Evolutionary conservation across 352 stramenopile genomes (phyloP).

Genomic region (Poterioochromonas sp.): DNA sequence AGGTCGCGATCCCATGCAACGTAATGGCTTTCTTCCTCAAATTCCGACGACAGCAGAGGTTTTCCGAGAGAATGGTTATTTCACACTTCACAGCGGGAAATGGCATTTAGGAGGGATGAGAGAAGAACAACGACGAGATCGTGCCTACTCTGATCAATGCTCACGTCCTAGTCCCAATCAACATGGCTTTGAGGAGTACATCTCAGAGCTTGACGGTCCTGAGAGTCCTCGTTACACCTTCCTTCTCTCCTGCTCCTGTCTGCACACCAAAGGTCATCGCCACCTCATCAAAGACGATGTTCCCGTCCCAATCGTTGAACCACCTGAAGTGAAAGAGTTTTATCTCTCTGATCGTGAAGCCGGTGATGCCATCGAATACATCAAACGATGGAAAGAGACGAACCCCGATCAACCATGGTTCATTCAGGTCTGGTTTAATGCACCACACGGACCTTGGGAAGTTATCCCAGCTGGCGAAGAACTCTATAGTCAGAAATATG

Average conservation of each 20-base stretch:
- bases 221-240: constrained; percentile 19
- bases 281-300: constrained; percentile 1
- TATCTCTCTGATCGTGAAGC: neutral
- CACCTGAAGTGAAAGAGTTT: neutral
- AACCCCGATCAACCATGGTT: constrained; percentile 6
- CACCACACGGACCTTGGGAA: constrained; percentile 7
- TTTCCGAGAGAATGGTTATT: constrained; percentile 1
- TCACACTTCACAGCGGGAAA: neutral
- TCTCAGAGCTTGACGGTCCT: constrained; percentile 9
- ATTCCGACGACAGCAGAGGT: neutral
- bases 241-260: neutral
- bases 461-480: neutral
- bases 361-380: neutral
- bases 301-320: neutral
- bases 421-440: constrained; percentile 19
- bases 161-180: neutral
- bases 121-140: neutral
- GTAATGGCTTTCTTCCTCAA: neutral
- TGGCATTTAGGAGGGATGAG: constrained; percentile 17
- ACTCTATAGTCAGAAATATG: neutral
- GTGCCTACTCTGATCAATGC: neutral
- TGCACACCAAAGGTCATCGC: constrained; percentile 13
- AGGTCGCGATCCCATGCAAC: neutral
- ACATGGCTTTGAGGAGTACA: constrained; percentile 26
- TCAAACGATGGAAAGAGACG: neutral